These are phyloP conservation scores for Tetrapisispora pingtungensis DNA, from an alignment of 805 yeast genomes.

Conservation along the genomic window DNA sequence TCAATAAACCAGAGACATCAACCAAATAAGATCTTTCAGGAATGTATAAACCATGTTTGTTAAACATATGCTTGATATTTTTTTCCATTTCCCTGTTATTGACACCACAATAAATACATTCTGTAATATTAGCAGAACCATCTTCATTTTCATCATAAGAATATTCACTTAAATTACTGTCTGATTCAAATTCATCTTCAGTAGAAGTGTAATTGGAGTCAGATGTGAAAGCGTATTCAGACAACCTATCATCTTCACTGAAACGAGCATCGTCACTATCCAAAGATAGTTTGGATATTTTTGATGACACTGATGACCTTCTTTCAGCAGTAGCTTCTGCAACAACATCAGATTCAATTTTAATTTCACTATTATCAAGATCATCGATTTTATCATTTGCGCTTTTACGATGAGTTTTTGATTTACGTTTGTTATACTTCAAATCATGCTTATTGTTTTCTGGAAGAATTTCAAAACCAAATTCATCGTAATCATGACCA, in stretches of 20 bases:
- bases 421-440: conserved; percentile 2
- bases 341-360: too few species aligned
- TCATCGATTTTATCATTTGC: too few species aligned
- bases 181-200: conserved; percentile 7
- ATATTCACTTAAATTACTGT: conserved; percentile 10
- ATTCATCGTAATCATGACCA: conserved; percentile 30
- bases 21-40: conserved; percentile 69
- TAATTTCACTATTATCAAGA: not conserved
- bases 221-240: conserved; percentile 38
- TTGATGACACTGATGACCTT: conserved; percentile 44
- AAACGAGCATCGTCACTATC: conserved; percentile 30
- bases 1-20: conserved; percentile 63
- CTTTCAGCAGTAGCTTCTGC: conserved; percentile 36
- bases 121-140: conserved; percentile 29
- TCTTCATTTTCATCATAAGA: conserved; percentile 18
- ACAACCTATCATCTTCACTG: conserved; percentile 37
- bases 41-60: conserved; percentile 71
- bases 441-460: not conserved
- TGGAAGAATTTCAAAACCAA: conserved; percentile 29
- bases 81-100: conserved; percentile 44
- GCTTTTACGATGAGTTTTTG: not conserved
- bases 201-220: conserved; percentile 27
- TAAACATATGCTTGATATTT: conserved; percentile 68
- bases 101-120: conserved; percentile 50
- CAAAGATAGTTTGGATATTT: conserved; percentile 37